Evolutionary conservation across 768 basidiomycete genomes (phyloP).

Genomic region (Amanita rubescens): DNA sequence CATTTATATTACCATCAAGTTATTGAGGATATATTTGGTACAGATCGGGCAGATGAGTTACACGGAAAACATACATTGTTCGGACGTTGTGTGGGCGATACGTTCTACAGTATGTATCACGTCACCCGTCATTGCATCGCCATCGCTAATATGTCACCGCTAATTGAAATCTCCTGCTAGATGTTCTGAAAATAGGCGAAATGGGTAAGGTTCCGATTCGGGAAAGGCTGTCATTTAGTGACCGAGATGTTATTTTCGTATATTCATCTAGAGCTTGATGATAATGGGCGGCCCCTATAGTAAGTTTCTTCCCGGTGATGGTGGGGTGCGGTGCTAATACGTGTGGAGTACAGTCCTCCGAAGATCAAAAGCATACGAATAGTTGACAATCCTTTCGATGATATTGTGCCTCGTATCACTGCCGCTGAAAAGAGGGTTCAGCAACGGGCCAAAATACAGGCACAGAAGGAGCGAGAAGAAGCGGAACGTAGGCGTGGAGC

Average conservation of each 20-base stretch:
- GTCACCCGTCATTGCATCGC: neutral
- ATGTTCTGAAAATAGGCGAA: conserved; percentile 88
- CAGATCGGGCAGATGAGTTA: conserved; percentile 87
- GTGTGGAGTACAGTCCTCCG: conserved; percentile 59
- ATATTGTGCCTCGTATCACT: conserved; percentile 94
- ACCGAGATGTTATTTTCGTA: neutral
- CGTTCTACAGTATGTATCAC: conserved; percentile 68
- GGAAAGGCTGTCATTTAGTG: neutral
- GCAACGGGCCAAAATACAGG: conserved; percentile 69
- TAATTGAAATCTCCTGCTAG: conserved; percentile 28
- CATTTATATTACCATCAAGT: neutral
- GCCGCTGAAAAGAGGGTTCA: conserved; percentile 87
- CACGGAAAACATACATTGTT: conserved; percentile 95
- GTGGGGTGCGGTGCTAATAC: neutral
- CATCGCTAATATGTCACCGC: neutral
- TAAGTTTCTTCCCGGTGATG: conserved; percentile 27
- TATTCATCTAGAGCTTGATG: conserved; percentile 52
- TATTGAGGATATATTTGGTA: neutral
- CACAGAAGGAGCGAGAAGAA: conserved; percentile 74
- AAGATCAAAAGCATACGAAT: conserved; percentile 84
- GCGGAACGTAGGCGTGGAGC: conserved; percentile 63
- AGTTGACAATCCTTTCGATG: conserved; percentile 89
- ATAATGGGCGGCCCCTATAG: conserved; percentile 76
- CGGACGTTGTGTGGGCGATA: conserved; percentile 84
- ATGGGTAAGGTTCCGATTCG: conserved; percentile 49